These are phyloP conservation scores for Pelagophyceae sp. DNA, from an alignment of 352 stramenopile species.

Conservation along the genomic window DNA sequence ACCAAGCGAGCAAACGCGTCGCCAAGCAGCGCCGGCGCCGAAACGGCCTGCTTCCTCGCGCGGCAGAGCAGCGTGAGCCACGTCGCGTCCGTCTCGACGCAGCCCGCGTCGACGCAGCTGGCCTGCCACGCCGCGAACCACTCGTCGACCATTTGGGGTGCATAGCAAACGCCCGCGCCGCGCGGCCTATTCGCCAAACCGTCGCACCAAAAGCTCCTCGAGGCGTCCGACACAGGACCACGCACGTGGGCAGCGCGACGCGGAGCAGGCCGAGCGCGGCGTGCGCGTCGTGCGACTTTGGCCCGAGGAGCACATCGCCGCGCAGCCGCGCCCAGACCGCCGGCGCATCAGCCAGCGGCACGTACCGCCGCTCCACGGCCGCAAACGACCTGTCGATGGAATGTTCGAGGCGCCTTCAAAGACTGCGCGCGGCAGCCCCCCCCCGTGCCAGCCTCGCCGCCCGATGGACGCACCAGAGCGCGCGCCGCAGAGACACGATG, in stretches of 20 bases:
- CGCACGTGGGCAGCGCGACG: background rate
- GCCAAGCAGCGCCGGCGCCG: background rate
- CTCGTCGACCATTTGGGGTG: background rate
- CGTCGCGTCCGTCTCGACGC: slow-evolving; percentile 7
- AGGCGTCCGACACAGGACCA: background rate
- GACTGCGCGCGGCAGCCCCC: no score
- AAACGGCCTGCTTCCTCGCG: background rate
- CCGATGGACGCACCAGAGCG: no score
- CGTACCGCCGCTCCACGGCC: background rate
- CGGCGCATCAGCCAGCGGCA: background rate
- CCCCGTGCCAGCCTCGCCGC: no score
- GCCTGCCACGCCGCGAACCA: background rate
- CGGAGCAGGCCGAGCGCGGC: background rate
- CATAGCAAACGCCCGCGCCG: background rate
- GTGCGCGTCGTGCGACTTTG: background rate
- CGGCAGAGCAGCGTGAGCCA: slow-evolving; percentile 16
- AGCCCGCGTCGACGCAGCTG: background rate
- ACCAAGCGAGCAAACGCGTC: background rate
- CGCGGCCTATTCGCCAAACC: no score
- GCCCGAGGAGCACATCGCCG: background rate
- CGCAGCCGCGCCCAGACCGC: background rate
- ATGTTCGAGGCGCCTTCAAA: no score
- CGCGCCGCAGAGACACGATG: background rate
- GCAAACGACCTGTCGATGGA: no score
- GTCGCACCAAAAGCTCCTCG: background rate